phyloP scores from a whole-genome alignment of 805 yeast species.

The Lipomyces chichibuensis region DNA sequence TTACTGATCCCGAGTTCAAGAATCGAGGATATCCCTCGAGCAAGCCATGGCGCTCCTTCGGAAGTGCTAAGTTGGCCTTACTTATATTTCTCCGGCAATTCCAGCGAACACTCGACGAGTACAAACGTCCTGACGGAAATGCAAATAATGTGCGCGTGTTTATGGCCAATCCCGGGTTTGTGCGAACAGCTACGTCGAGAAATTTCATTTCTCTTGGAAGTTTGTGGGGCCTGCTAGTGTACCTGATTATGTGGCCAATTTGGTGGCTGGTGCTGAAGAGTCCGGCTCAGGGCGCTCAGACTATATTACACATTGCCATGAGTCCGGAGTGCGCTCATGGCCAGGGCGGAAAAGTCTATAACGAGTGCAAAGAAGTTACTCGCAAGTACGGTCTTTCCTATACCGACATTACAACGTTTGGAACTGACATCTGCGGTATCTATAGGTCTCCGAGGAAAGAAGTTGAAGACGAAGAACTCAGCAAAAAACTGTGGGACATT shows the following conservation, averaged over 20 bases:
- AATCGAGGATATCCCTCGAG: slow-evolving; percentile 59
- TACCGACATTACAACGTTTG: neutral
- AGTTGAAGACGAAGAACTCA: slow-evolving; percentile 62
- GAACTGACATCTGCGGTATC: neutral
- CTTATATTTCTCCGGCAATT: slow-evolving; percentile 76
- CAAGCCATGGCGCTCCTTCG: slow-evolving; percentile 75
- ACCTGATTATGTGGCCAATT: slow-evolving; percentile 74
- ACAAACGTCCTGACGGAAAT: slow-evolving; percentile 67
- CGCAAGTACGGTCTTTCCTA: slow-evolving; percentile 11
- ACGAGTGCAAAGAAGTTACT: slow-evolving; percentile 60
- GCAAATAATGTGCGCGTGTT: slow-evolving; percentile 71
- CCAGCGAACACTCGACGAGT: slow-evolving; percentile 64
- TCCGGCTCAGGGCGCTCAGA: slow-evolving; percentile 78
- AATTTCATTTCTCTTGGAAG: slow-evolving; percentile 78
- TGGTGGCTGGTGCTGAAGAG: slow-evolving; percentile 82
- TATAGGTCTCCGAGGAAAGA: slow-evolving; percentile 61
- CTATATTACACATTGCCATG: slow-evolving; percentile 66
- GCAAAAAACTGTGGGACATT: slow-evolving; percentile 59
- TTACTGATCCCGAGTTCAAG: slow-evolving; percentile 67
- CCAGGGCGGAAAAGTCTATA: slow-evolving; percentile 69
- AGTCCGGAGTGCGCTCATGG: slow-evolving; percentile 68
- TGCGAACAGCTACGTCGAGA: slow-evolving; percentile 85
- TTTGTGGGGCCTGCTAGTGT: slow-evolving; percentile 59
- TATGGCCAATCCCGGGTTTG: slow-evolving; percentile 87
- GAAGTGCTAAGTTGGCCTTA: slow-evolving; percentile 77